Conservation (phyloP, 352 stramenopile species). For the Paralagenidium karlingii region DNA sequence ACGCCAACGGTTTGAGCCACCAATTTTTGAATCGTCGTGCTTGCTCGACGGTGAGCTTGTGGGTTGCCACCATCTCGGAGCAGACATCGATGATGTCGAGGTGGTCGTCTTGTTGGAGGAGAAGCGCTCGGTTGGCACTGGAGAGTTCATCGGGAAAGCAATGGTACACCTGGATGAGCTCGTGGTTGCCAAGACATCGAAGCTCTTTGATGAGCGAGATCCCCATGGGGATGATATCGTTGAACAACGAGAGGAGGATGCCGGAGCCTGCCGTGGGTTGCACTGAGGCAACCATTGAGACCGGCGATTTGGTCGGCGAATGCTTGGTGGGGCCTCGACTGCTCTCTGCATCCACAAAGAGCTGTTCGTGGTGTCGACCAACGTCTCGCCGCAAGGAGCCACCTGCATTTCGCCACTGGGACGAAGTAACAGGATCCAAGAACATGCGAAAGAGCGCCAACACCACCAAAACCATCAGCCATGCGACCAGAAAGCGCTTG, state of each 20-base stretch:
- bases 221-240: constrained; percentile 14
- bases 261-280: no score
- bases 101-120: background rate
- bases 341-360: no score
- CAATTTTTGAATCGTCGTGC: constrained; percentile 1
- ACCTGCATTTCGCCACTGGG: no score
- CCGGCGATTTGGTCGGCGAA: no score
- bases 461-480: no score
- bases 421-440: no score
- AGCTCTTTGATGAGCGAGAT: constrained; percentile 17
- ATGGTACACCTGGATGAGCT: constrained; percentile 26
- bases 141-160: constrained; percentile 21
- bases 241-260: constrained; percentile 20
- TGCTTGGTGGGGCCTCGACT: no score
- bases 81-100: constrained; percentile 11
- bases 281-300: no score
- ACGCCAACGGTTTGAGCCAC: constrained; percentile 6
- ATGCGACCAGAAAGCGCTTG: no score
- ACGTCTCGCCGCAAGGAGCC: no score
- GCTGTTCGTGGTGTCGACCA: no score
- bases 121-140: background rate
- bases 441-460: no score
- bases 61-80: constrained; percentile 7
- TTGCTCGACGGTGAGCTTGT: background rate
- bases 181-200: constrained; percentile 10